Percentiles rank a stretch among this genome's conserved stretches.
These are phyloP conservation scores for Nicotiana knightiana DNA, from an alignment of 257 asterid species.

Conservation along the genomic window DNA sequence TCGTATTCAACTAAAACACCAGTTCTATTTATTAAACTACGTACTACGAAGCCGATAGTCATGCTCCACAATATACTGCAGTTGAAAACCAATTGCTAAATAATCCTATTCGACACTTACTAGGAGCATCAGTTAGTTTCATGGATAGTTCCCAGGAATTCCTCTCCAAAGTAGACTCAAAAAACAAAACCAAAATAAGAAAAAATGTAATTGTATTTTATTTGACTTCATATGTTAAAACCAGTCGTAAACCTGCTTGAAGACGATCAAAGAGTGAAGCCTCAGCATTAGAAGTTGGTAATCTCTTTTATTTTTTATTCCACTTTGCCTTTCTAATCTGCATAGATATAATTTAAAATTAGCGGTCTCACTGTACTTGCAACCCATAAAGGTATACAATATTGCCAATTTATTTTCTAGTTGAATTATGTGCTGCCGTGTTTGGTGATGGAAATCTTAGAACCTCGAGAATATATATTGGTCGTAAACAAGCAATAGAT, in stretches of 20 bases:
- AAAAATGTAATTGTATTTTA: neutral
- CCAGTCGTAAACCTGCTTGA: neutral
- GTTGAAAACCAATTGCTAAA: no score
- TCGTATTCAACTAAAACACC: no score
- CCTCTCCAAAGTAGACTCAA: conserved; percentile 4
- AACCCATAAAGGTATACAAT: neutral
- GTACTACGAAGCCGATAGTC: no score
- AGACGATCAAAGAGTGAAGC: neutral
- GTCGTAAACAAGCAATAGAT: no score
- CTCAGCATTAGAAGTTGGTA: neutral
- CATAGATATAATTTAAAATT: neutral
- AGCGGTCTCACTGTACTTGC: neutral
- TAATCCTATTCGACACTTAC: no score
- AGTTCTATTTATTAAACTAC: no score
- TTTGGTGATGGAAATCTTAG: no score
- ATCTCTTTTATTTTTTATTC: neutral
- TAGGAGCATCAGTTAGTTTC: conserved; percentile 50
- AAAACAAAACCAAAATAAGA: neutral
- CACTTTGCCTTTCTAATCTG: neutral
- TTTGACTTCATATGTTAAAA: neutral
- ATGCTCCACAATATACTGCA: no score
- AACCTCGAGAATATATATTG: no score
- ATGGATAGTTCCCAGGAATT: conserved; percentile 31
- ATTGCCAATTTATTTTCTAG: neutral
- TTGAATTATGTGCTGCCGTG: neutral